These are phyloP conservation scores for Colletotrichum liaoningense DNA, from an alignment of 2,329 filamentous ascomycete species.

Conservation along the genomic window DNA sequence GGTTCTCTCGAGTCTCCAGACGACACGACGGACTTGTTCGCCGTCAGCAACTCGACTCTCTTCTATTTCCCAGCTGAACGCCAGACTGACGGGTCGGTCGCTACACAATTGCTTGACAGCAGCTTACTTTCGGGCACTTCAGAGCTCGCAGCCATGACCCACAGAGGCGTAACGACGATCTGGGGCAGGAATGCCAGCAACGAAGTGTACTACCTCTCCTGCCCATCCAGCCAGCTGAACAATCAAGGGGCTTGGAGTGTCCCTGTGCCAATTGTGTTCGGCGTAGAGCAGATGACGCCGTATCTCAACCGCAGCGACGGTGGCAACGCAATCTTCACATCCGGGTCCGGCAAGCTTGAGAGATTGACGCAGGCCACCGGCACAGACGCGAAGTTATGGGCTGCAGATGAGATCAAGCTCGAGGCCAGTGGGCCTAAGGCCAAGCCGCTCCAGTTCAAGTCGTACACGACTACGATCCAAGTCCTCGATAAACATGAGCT, in stretches of 20 bases:
- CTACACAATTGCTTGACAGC: fast-evolving
- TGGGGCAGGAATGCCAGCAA: not conserved
- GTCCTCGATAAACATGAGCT: not conserved
- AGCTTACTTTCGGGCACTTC: not conserved
- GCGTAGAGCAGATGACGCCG: not conserved
- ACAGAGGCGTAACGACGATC: not conserved
- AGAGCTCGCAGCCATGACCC: not conserved
- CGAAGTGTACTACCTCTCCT: not conserved
- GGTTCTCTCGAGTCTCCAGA: not conserved
- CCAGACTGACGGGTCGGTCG: not conserved
- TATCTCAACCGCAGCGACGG: not conserved
- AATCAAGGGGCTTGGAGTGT: not conserved
- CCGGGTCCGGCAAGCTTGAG: not conserved
- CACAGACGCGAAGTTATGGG: not conserved
- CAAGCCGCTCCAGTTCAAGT: not conserved
- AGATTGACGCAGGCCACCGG: not conserved
- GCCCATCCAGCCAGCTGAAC: not conserved
- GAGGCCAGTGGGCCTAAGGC: fast-evolving
- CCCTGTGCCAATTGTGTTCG: not conserved
- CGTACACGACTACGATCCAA: not conserved
- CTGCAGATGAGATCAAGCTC: not conserved
- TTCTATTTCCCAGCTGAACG: not conserved
- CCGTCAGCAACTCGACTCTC: not conserved
- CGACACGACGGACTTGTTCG: not conserved
- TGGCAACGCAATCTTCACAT: not conserved